These are phyloP conservation scores for Coemansia guatemalensis DNA, from an alignment of 192 early-diverging fungal species.

Conservation along the genomic window DNA sequence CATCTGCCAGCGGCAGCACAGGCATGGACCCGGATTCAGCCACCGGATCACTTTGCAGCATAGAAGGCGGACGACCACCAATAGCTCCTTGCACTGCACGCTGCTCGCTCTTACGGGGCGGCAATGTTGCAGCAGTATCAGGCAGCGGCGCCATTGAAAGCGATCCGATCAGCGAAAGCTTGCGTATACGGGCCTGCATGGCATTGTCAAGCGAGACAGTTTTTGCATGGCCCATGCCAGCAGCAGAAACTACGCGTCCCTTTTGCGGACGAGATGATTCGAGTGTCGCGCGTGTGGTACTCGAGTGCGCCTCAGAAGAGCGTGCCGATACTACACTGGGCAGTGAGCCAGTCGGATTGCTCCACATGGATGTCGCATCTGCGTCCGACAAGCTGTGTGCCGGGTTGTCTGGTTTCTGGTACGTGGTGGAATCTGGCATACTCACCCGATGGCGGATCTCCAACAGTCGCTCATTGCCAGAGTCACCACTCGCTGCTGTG, in stretches of 20 bases:
- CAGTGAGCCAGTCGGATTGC: constrained; percentile 1
- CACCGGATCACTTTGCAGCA: not conserved
- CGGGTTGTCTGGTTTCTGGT: not conserved
- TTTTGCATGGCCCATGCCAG: constrained; percentile 10
- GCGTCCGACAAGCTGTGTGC: constrained; percentile 1
- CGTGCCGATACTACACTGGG: constrained; percentile 9
- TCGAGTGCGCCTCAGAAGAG: constrained; percentile 6
- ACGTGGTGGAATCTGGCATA: not conserved
- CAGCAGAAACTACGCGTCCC: not conserved
- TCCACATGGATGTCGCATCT: not conserved
- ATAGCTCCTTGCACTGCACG: not conserved
- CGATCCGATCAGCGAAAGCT: constrained; percentile 10
- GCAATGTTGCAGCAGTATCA: not conserved
- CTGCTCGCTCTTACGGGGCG: constrained; percentile 1
- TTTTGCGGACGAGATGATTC: not conserved
- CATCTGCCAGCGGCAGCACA: not conserved
- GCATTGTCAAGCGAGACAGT: constrained; percentile 21
- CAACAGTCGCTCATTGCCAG: not conserved
- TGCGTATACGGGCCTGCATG: constrained; percentile 6
- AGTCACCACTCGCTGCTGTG: not conserved
- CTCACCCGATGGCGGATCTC: constrained; percentile 1
- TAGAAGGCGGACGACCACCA: not conserved
- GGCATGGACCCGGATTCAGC: not conserved
- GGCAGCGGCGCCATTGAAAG: not conserved
- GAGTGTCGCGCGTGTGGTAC: not conserved